Base-by-base conservation (phyloP, 2,329 filamentous ascomycete species). In the Akanthomyces lecanii region DNA sequence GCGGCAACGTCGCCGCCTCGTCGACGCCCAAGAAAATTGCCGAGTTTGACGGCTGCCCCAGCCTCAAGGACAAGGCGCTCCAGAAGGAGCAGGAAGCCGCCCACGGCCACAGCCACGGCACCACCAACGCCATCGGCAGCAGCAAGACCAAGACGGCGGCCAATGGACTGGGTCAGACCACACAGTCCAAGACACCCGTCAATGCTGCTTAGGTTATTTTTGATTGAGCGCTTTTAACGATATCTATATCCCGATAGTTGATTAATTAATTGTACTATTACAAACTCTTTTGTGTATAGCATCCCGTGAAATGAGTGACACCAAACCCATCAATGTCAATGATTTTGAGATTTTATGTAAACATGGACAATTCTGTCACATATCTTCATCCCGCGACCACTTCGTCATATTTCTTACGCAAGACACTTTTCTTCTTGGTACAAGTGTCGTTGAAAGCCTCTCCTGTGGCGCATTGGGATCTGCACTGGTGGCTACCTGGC, bases 1-100 rank as follows among this genome's bases (percentile, higher is more conserved):
- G 8, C 84, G 85, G 16, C 84, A 85, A 50, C 73, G 76, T 2
- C 73, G 89, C 1, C 73, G 74, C 12, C 84, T 85, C 2, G 55
- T 78, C 81, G 42, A 80, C 83, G 48, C 79, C 84, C 69, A 80
- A 82, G 18, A 69, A 71, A 50, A 79, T 83, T 54, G 83, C 86
- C 57, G 82, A 82, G 44, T 89, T 87, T 64, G 81, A 83, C 48
- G 87, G 88, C 12, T 85, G 87, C 66, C 86, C 86, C 5, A 79
- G 81, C 57, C 21, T 61, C 12, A 64, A 61, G 45, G 63, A 64
- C 28, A 61, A 64, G 45, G 44, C 33, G 2, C 63, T 64, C 1
- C 33, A 57, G 44, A 59, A 48, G 25, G 52, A 61, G 40, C 50
- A 62, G 42, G 59, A 54, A 5, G 57, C 57, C 7, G 38, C 52